Percentiles rank a stretch among this genome's conserved stretches.
Evolutionary conservation across 2,329 filamentous ascomycete genomes (phyloP).

Genomic region (Colletotrichum gigasporum): DNA sequence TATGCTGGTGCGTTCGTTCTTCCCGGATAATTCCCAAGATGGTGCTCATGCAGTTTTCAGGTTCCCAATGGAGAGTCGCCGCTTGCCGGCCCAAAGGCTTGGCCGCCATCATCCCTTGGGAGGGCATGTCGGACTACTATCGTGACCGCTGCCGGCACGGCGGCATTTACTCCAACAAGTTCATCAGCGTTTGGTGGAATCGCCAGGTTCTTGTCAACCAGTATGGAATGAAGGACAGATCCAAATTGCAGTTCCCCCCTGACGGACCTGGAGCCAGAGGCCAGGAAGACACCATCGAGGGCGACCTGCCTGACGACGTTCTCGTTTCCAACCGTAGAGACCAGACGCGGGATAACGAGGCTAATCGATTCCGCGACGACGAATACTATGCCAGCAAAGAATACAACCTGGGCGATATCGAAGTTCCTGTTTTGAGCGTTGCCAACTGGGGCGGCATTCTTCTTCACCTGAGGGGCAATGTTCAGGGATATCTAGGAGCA

Average conservation of each 20-base stretch:
- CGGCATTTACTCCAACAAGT: constrained; percentile 66
- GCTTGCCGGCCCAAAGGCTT: constrained; percentile 56
- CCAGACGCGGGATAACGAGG: constrained; percentile 55
- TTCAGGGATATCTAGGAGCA: constrained; percentile 71
- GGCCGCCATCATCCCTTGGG: constrained; percentile 59
- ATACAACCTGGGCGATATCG: constrained; percentile 71
- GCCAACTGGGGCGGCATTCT: constrained; percentile 78
- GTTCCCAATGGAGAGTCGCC: constrained; percentile 59
- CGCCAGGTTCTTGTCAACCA: constrained; percentile 74
- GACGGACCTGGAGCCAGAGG: constrained; percentile 47
- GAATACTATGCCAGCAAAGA: constrained; percentile 72
- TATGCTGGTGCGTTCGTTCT: constrained; percentile 44
- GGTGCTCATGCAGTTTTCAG: constrained; percentile 33
- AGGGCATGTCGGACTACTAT: constrained; percentile 65
- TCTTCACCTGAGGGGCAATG: constrained; percentile 74
- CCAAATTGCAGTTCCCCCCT: constrained; percentile 15
- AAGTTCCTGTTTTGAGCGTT: constrained; percentile 73
- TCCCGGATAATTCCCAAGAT: background rate
- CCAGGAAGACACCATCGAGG: constrained; percentile 63
- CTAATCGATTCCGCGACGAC: constrained; percentile 68
- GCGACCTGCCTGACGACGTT: constrained; percentile 63
- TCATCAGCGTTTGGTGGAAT: constrained; percentile 74
- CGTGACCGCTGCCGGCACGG: constrained; percentile 68
- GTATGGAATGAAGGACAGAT: constrained; percentile 66
- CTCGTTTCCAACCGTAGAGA: constrained; percentile 58